Percentiles rank a stretch among this genome's conserved stretches.
These are phyloP conservation scores for Candida suzukii DNA, from an alignment of 805 yeast genomes.

Conservation along the genomic window DNA sequence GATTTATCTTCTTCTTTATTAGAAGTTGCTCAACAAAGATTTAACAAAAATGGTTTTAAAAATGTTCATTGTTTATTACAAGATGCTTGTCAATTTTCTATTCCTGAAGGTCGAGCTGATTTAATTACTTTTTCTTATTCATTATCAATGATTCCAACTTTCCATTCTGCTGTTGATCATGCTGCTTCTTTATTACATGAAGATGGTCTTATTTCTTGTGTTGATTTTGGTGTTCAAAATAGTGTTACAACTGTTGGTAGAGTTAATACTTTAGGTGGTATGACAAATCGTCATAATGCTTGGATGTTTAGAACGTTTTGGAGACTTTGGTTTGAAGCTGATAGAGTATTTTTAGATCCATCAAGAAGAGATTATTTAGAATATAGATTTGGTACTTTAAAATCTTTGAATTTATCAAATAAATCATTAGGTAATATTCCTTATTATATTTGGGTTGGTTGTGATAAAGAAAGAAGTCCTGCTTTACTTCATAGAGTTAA, in stretches of 20 bases:
- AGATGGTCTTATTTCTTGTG: conserved; percentile 60
- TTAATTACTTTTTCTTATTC: conserved; percentile 75
- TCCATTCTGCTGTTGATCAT: conserved; percentile 71
- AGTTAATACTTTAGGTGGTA: conserved; percentile 69
- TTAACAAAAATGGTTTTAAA: conserved; percentile 37
- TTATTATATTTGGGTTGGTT: conserved; percentile 78
- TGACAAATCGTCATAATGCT: conserved; percentile 61
- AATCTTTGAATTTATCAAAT: conserved; percentile 64
- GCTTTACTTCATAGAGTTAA: conserved; percentile 49
- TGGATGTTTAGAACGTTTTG: conserved; percentile 78
- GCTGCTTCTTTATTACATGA: conserved; percentile 45
- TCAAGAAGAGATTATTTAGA: conserved; percentile 79
- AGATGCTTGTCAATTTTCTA: conserved; percentile 66
- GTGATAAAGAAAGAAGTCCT: conserved; percentile 49
- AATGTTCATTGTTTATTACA: conserved; percentile 65
- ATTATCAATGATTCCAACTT: conserved; percentile 79
- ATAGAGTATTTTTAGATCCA: conserved; percentile 70
- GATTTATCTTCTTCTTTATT: conserved; percentile 76
- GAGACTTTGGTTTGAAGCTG: conserved; percentile 86
- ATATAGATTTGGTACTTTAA: conserved; percentile 75
- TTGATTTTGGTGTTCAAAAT: conserved; percentile 77
- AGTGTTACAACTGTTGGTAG: conserved; percentile 58
- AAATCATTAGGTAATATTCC: conserved; percentile 65
- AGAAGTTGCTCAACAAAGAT: conserved; percentile 59
- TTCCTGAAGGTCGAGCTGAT: conserved; percentile 51